These are phyloP conservation scores for Capsella bursapastoris DNA, from an alignment of 345 rosid genomes.

Conservation along the genomic window DNA sequence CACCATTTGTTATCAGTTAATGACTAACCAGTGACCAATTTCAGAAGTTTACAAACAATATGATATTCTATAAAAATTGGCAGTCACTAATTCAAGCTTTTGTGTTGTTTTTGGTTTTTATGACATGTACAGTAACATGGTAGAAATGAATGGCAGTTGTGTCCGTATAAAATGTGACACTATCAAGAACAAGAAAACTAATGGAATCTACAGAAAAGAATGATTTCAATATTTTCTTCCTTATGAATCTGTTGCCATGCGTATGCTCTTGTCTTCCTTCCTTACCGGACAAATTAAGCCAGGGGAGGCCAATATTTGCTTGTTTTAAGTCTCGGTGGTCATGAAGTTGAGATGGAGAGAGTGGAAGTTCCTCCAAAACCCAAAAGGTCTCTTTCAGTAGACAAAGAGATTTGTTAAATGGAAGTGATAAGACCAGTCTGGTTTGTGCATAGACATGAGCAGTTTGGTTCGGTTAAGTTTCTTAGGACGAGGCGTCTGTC, in stretches of 20 bases:
- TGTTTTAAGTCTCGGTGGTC: constrained; percentile 6
- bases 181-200: constrained; percentile 27
- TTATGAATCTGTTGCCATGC: constrained; percentile 27
- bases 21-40: no score
- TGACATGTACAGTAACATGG: constrained; percentile 34
- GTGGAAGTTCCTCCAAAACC: constrained; percentile 25
- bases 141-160: constrained; percentile 20
- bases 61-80: neutral
- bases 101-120: constrained; percentile 14
- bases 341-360: constrained; percentile 24
- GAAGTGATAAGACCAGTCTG: constrained; percentile 57
- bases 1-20: no score
- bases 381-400: constrained; percentile 29
- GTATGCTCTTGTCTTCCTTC: constrained; percentile 20
- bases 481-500: constrained; percentile 75
- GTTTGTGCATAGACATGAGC: constrained; percentile 83
- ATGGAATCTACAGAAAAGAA: constrained; percentile 39
- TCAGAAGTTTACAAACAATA: neutral
- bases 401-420: constrained; percentile 33
- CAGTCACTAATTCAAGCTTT: constrained; percentile 15
- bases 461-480: constrained; percentile 60
- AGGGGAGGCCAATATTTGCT: constrained; percentile 2
- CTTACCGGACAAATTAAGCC: constrained; percentile 14
- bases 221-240: constrained; percentile 33
- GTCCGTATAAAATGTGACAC: constrained; percentile 36